A percentile compares a stretch with the other conserved stretches of the same genome.
phyloP scores from a whole-genome alignment of 148 eudicot species.

The Chenopodium suecicum region DNA sequence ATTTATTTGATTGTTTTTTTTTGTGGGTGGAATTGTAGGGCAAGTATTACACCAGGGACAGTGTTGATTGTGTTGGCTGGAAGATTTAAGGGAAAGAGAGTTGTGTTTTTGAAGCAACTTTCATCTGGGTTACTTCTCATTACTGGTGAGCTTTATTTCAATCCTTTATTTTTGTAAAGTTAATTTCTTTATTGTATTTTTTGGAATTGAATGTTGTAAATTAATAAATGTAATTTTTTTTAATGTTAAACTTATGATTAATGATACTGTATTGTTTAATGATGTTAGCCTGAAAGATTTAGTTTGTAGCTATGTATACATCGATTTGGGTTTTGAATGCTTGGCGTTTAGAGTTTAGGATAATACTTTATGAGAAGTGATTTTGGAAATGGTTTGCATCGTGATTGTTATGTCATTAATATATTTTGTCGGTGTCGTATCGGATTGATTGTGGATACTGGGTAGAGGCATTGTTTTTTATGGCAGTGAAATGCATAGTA shows the following conservation, averaged over 20 bases:
- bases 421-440: not conserved
- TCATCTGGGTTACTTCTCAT: slow-evolving; percentile 62
- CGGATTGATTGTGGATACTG: too few relatives aligned
- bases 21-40: slow-evolving; percentile 17
- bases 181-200: not conserved
- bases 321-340: too few relatives aligned
- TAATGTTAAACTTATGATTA: too few relatives aligned
- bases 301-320: not conserved
- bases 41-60: slow-evolving; percentile 49
- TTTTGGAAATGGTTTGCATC: too few relatives aligned
- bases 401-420: not conserved
- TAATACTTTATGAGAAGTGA: too few relatives aligned
- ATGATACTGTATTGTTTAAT: too few relatives aligned
- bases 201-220: not conserved
- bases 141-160: slow-evolving; percentile 39
- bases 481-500: too few relatives aligned
- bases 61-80: slow-evolving; percentile 60
- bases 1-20: too few relatives aligned
- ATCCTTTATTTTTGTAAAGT: not conserved
- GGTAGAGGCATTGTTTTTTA: too few relatives aligned
- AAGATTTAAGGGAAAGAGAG: slow-evolving; percentile 65
- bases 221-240: too few relatives aligned
- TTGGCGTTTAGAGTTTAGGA: too few relatives aligned
- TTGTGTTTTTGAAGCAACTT: slow-evolving; percentile 68
- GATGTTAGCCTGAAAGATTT: too few relatives aligned